Base-by-base conservation (phyloP, 495 filamentous ascomycete genomes). In the Xylaria cubensis region DNA sequence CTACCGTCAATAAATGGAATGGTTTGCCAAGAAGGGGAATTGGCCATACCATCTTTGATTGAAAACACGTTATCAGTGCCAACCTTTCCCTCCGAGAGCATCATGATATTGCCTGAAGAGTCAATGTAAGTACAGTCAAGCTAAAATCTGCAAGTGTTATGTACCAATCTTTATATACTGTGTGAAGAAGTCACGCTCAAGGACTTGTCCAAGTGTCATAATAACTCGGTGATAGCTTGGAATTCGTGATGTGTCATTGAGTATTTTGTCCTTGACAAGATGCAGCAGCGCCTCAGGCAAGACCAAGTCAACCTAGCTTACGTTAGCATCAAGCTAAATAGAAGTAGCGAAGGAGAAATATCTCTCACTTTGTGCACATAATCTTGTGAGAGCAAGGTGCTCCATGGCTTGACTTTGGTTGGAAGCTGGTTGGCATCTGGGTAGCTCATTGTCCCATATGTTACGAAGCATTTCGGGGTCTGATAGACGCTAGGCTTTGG, bases 141-240 rank as follows among this genome's bases (percentile, higher is more conserved):
- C 0, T 5, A 50, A 4, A 24, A 67, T 15, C 56, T 29, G 34
- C 13, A 26, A 15, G 8, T 32, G 44, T 13, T 3, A 71, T 70
- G 19, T 88, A 97, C 95, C 95, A 74, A 87, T 85, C 79, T 97
- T 97, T 74, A 98, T 92, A 77, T 97, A 95, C 64, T 89, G 84
- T 56, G 90, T 93, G 80, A 97, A 95, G 75, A 99, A 99, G 0
- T 91, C 90, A 6, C 89, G 87, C 51, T 92, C 87, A 7, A 99
- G 74, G 1, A 98, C 77, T 56, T 90, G 88, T 17, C 85, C 85
- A 32, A 97, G 85, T 15, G 90, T 87, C 88, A 97, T 92, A 69
- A 90, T 88, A 8, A 98, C 90, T 58, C 88, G 86, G 55, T 89
- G 85, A 84, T 91, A 98, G 63, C 85, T 77, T 17, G 86, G 83